Evolutionary conservation across 1,284 basidiomycete genomes (phyloP), one percentile per base, ranked within the genome.

Genomic region (Marasmius tenuissimus): DNA sequence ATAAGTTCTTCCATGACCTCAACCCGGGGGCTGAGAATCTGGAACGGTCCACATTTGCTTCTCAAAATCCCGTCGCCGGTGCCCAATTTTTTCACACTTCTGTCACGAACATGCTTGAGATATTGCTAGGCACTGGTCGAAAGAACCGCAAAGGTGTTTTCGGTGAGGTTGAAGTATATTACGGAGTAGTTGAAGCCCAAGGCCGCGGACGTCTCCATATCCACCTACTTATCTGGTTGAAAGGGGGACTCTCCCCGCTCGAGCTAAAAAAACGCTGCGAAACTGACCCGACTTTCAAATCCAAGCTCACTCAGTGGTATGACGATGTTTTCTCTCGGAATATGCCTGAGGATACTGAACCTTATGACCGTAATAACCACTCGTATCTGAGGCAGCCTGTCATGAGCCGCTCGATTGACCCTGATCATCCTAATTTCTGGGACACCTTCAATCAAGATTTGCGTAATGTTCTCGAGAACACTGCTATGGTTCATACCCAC

Each of bases 61-160:
- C 49, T 56, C 8, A 59, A n/a, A 66, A 66, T 49, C 65, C 65
- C 1, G 57, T 66, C 22, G 65, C 65, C 45, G 63, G 61, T 18
- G 63, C 65, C 6, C 39, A 61, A 39, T 66, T 66, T 35, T 66
- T 66, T 38, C 61, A 64, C 33, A 33, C 58, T 3, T 55, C 57
- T 40, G 63, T 63, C 20, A 57, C 54, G 9, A 60, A 58, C 14
- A 59, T 66, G 12, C 39, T 59, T 16, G 47, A 61, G 34, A 54
- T 52, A 22, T 50, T 66, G 14, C 35, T 66, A 8, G 62, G 65
- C 0, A 62, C 57, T 22, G 51, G 53, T 6, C 1, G 62, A 18
- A 37, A 48, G 7, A 51, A 49, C 37, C 60, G 59, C 22, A 53
- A 37, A 16, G 65, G 65, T 1, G 54, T 66, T 1, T 63, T 66